A percentile compares a stretch with the other conserved stretches of the same genome.
Conservation (phyloP, 2,329 filamentous ascomycete genomes). For the Fusarium piperis region DNA sequence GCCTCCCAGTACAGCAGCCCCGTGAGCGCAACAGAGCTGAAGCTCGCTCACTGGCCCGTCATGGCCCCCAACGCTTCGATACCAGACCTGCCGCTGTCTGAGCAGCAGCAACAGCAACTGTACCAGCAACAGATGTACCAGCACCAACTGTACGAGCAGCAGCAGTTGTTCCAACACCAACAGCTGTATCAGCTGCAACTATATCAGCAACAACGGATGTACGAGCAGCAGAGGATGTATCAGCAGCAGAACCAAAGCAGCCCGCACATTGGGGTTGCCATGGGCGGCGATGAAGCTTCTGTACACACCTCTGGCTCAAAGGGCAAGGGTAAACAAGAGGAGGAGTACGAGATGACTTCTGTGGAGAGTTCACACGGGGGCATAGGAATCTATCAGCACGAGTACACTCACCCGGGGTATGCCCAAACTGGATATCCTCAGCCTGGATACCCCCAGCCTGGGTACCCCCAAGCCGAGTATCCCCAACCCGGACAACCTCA, state of each 20-base stretch:
- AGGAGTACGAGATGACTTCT: conserved; percentile 61
- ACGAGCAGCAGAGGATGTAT: neutral
- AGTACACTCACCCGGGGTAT: neutral
- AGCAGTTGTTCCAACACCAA: conserved; percentile 12
- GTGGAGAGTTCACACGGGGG: conserved; percentile 50
- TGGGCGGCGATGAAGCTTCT: conserved; percentile 23
- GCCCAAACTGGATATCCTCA: neutral
- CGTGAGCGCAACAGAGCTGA: conserved; percentile 55
- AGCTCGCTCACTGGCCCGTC: conserved; percentile 29
- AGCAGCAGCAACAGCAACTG: conserved; percentile 1
- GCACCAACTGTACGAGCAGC: neutral
- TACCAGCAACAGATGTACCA: conserved; percentile 8
- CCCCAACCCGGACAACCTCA: neutral
- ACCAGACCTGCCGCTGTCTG: neutral
- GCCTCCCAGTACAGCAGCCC: conserved; percentile 69
- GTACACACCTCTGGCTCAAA: conserved; percentile 15
- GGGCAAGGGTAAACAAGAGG: conserved; percentile 43
- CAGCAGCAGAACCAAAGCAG: conserved; percentile 12
- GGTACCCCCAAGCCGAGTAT: neutral
- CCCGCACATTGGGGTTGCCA: conserved; percentile 14
- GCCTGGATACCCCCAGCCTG: too few species aligned
- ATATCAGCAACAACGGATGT: conserved; percentile 11
- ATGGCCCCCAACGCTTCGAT: conserved; percentile 12
- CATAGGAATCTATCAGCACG: conserved; percentile 11
- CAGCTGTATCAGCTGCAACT: conserved; percentile 4